Percentiles rank a stretch among this genome's conserved stretches.
Conservation (phyloP, 331 rosid genomes). For the Malus hybrid region DNA sequence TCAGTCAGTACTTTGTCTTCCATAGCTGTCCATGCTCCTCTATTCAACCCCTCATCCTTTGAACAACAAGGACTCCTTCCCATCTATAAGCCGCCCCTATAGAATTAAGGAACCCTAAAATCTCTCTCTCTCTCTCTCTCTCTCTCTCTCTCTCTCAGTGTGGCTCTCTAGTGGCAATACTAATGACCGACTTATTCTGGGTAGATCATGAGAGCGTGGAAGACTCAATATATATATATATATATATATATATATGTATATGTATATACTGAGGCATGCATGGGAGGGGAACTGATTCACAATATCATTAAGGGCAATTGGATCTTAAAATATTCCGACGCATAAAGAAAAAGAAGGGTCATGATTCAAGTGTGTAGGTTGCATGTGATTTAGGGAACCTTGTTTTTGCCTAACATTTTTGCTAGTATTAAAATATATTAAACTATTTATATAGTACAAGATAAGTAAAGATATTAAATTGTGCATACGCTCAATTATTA, state of each 20-base stretch:
- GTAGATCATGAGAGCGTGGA: background rate
- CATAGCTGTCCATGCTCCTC: constrained; percentile 70
- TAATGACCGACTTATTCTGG: background rate
- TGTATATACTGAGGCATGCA: background rate
- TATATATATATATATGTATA: no score
- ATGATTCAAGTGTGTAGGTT: no score
- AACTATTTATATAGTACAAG: no score
- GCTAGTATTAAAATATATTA: no score
- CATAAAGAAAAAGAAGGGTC: background rate
- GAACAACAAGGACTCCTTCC: constrained; percentile 66
- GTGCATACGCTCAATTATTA: background rate
- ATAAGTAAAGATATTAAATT: background rate
- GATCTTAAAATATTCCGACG: background rate
- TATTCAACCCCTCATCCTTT: constrained; percentile 43
- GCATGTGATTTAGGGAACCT: no score
- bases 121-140: background rate
- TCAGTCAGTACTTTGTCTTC: constrained; percentile 50
- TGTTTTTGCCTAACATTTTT: no score
- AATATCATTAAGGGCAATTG: background rate
- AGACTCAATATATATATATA: background rate
- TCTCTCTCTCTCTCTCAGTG: constrained; percentile 10
- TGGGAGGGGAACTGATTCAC: background rate
- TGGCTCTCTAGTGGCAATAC: background rate
- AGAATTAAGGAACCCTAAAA: background rate
- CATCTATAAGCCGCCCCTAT: constrained; percentile 17